These are phyloP conservation scores for Puccinia horiana DNA, from an alignment of 1,284 basidiomycete species.

Conservation along the genomic window DNA sequence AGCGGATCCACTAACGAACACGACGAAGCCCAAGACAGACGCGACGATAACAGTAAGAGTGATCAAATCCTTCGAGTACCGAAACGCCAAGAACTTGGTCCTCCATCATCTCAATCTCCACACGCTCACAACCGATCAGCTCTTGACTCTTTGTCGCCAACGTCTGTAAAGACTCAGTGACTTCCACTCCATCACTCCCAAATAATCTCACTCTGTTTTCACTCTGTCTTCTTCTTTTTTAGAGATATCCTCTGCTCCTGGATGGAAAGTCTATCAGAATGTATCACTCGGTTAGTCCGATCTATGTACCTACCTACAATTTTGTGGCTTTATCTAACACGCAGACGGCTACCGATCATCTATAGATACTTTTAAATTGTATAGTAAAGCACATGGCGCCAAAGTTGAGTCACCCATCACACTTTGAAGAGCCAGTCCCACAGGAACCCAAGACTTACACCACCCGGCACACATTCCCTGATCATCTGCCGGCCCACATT, in stretches of 20 bases:
- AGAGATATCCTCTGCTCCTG: constrained; percentile 29
- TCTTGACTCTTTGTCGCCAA: constrained; percentile 26
- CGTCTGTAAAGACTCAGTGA: not conserved
- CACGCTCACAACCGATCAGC: not conserved
- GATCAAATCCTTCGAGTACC: constrained; percentile 46
- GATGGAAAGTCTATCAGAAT: constrained; percentile 44
- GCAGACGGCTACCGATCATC: too few relatives aligned
- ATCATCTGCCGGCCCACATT: not conserved
- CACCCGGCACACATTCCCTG: too few relatives aligned
- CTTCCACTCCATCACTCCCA: not conserved
- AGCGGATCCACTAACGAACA: constrained; percentile 33
- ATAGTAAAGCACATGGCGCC: constrained; percentile 46
- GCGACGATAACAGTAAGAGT: constrained; percentile 35
- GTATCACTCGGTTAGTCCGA: constrained; percentile 6
- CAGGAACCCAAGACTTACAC: not conserved
- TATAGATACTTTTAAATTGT: constrained; percentile 47
- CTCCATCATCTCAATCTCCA: constrained; percentile 39
- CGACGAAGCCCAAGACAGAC: constrained; percentile 12
- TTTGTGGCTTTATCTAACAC: not conserved
- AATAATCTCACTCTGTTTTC: not conserved
- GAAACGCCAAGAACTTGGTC: constrained; percentile 36
- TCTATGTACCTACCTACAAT: not conserved
- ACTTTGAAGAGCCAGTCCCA: too few relatives aligned
- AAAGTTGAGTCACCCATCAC: constrained; percentile 26
- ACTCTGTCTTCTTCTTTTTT: not conserved